Conservation (phyloP, 192 early-diverging fungal species). For the Coemansia sp. region DNA sequence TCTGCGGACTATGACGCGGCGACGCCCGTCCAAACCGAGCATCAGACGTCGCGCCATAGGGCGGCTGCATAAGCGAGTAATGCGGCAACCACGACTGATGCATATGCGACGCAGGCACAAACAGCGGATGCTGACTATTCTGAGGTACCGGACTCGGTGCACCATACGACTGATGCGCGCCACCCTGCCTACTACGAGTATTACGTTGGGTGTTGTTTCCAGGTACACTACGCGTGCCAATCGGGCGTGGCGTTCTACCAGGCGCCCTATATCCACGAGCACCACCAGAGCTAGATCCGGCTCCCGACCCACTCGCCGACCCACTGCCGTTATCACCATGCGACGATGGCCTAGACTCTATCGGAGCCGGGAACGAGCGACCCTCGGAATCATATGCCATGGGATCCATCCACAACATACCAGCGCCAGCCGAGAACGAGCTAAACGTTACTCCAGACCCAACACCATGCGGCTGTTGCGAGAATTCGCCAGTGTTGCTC, state of each 20-base stretch:
- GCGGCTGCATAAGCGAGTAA: constrained; percentile 14
- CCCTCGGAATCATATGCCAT: background rate
- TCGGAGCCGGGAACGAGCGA: background rate
- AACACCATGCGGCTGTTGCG: background rate
- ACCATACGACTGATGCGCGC: background rate
- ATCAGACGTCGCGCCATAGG: background rate
- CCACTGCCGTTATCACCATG: constrained; percentile 12
- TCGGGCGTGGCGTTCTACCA: constrained; percentile 23
- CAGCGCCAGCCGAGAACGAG: constrained; percentile 27
- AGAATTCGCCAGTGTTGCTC: background rate
- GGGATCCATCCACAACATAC: constrained; percentile 39
- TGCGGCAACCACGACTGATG: constrained; percentile 22
- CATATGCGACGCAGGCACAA: background rate
- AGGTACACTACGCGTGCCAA: constrained; percentile 36
- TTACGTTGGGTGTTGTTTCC: constrained; percentile 10
- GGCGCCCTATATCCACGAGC: constrained; percentile 4
- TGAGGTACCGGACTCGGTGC: background rate
- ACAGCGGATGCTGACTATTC: background rate
- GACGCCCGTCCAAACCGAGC: constrained; percentile 7
- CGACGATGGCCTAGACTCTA: constrained; percentile 16
- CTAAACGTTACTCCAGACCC: constrained; percentile 9
- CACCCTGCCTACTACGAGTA: constrained; percentile 5
- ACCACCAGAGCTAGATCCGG: background rate
- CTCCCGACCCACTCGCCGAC: background rate
- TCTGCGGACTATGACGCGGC: constrained; percentile 17